Evolutionary conservation across 106 monocot species (phyloP), one percentile per base, ranked within the genome.

Genomic region (Allium sativum): DNA sequence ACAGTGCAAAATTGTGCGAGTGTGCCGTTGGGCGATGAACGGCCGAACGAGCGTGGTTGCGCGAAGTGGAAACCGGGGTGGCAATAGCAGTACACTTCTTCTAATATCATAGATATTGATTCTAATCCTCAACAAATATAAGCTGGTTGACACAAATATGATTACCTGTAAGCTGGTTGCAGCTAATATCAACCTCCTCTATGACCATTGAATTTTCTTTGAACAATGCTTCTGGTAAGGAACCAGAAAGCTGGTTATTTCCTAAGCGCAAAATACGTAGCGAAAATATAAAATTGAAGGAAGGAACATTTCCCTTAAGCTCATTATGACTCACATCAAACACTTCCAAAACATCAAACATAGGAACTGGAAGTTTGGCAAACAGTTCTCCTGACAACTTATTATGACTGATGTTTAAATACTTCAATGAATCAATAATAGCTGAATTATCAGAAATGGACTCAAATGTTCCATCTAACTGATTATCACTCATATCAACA

Each of bases 311-410:
- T 10, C 87, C 92, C 55, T 14, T 63, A 9, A 87, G 76, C 67
- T 74, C 68, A 65, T 92, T 92, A 48, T 66, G 72, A 62, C 83
- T 81, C 12, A 81, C 81, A 69, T 92, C 92, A 63, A 92, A 84
- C 48, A 92, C 81, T 72, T 87, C 78, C 70, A 92, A 69, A 56
- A 55, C 78, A 46, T 84, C 87, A 60, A 92, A 84, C 54, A 78
- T 48, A 50, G 92, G 78, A 65, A 81, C 59, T 19, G 58, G 50
- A 44, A 74, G 69, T 53, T 64, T 62, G 13, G 45, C 74, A 62
- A 92, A 81, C 17, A 87, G 48, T 20, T 77, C 44, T 6, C 83
- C 83, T n/a, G 92, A 81, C 43, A 92, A 56, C 45, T 18, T 50
- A 68, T 92, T 87, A 57, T 74, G 68, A 68, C 92, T 92, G 40